phyloP scores from a whole-genome alignment of 768 basidiomycete genomes.

The Tylopilus sp. region DNA sequence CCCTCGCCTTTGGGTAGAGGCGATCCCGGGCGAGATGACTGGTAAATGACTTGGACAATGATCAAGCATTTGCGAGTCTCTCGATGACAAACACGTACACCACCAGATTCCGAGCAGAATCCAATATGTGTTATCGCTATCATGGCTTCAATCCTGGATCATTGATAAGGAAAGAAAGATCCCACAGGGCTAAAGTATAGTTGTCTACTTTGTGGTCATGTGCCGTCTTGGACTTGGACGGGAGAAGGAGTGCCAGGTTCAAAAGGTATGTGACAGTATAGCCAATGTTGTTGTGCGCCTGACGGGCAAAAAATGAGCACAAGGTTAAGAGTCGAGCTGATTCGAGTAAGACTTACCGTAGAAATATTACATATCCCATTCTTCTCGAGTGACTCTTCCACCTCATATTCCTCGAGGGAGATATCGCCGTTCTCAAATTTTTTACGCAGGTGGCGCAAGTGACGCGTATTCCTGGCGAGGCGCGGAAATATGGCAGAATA shows the following conservation, averaged over 20 bases:
- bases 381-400: slow-evolving; percentile 77
- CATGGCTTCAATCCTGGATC: background rate
- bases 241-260: slow-evolving; percentile 69
- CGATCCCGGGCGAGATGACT: slow-evolving; percentile 81
- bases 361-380: slow-evolving; percentile 83
- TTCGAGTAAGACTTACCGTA: slow-evolving; percentile 50
- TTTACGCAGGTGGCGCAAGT: slow-evolving; percentile 51
- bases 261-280: slow-evolving; percentile 63
- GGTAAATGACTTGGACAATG: slow-evolving; percentile 76
- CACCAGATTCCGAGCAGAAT: slow-evolving; percentile 83
- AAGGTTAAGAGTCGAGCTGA: background rate
- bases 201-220: slow-evolving; percentile 66
- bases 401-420: slow-evolving; percentile 59
- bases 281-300: slow-evolving; percentile 78
- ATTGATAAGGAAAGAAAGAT: background rate
- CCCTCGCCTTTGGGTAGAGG: slow-evolving; percentile 70
- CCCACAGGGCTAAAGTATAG: slow-evolving; percentile 68
- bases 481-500: slow-evolving; percentile 78
- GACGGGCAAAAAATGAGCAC: background rate
- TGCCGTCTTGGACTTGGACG: slow-evolving; percentile 31
- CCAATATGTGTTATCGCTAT: slow-evolving; percentile 71
- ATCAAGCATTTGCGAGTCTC: background rate
- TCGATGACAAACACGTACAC: slow-evolving; percentile 49
- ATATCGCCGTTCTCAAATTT: slow-evolving; percentile 61
- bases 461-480: slow-evolving; percentile 73